phyloP scores from a whole-genome alignment of 306 rosid genomes.

The Cyclanthera cordifolia region DNA sequence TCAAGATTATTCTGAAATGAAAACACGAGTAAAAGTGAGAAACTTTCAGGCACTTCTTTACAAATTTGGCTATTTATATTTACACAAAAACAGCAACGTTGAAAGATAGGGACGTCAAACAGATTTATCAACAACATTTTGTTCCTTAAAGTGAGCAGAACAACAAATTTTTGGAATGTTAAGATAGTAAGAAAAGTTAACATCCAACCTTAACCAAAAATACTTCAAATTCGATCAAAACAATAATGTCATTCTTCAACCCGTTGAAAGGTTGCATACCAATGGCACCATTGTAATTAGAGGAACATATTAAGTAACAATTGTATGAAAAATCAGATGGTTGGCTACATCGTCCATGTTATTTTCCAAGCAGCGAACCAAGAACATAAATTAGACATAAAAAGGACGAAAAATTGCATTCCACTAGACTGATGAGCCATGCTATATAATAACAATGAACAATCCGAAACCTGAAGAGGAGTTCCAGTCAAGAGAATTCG shows the following conservation, averaged over 20 bases:
- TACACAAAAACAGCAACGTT: not conserved
- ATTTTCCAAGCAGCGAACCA: not conserved
- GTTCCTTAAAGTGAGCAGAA: not conserved
- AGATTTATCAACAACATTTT: not conserved
- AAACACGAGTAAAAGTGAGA: constrained; percentile 22
- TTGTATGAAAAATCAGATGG: not conserved
- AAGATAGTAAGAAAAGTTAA: not conserved
- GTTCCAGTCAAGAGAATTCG: constrained; percentile 96
- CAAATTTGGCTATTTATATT: not conserved
- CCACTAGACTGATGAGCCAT: not conserved
- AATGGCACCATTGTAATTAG: not conserved
- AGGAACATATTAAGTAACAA: too few species aligned
- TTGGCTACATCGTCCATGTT: not conserved
- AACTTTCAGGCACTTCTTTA: not conserved
- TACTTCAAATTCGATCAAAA: not conserved
- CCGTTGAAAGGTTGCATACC: not conserved
- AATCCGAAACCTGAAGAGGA: constrained; percentile 77
- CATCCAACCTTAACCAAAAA: not conserved
- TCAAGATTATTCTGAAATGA: constrained; percentile 90
- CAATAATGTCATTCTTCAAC: not conserved
- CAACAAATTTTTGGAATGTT: not conserved
- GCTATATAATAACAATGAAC: not conserved
- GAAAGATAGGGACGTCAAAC: not conserved
- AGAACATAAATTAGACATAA: not conserved
- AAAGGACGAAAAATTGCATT: not conserved